Conservation (phyloP, 352 stramenopile species). For the Globisporangium viniferum region DNA sequence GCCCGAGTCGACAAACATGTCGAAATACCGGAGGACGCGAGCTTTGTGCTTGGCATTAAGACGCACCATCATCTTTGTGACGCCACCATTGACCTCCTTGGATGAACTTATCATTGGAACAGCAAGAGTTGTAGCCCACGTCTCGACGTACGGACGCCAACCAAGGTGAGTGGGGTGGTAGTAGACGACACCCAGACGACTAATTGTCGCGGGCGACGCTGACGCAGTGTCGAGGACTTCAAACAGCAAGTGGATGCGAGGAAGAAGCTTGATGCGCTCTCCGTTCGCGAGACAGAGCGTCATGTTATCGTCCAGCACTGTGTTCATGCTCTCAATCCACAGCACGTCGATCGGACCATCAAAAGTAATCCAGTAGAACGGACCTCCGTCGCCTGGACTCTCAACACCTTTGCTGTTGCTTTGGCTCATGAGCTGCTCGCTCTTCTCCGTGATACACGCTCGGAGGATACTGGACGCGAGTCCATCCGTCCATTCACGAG, state of each 20-base stretch:
- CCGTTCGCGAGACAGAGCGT: conserved; percentile 89
- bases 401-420: conserved; percentile 17
- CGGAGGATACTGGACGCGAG: conserved; percentile 70
- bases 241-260: conserved; percentile 90
- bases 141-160: conserved; percentile 61
- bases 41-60: conserved; percentile 37
- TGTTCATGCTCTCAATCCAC: conserved; percentile 90
- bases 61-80: conserved; percentile 10
- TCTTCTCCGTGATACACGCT: conserved; percentile 71
- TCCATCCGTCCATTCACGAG: conserved; percentile 81
- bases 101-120: conserved; percentile 19
- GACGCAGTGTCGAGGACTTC: conserved; percentile 90
- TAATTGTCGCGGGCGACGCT: conserved; percentile 91
- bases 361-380: conserved; percentile 85
- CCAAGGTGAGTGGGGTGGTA: conserved; percentile 66
- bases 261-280: conserved; percentile 82
- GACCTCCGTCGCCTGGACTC: conserved; percentile 20
- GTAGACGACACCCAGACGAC: conserved; percentile 90
- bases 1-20: conserved; percentile 55
- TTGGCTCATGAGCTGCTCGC: conserved; percentile 34
- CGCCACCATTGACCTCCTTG: conserved; percentile 10
- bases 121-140: conserved; percentile 48
- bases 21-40: conserved; percentile 52
- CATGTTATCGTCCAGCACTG: conserved; percentile 90
- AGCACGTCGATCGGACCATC: conserved; percentile 78